Base-by-base conservation (phyloP, 495 filamentous ascomycete genomes). In the Trypethelium eluteriae region DNA sequence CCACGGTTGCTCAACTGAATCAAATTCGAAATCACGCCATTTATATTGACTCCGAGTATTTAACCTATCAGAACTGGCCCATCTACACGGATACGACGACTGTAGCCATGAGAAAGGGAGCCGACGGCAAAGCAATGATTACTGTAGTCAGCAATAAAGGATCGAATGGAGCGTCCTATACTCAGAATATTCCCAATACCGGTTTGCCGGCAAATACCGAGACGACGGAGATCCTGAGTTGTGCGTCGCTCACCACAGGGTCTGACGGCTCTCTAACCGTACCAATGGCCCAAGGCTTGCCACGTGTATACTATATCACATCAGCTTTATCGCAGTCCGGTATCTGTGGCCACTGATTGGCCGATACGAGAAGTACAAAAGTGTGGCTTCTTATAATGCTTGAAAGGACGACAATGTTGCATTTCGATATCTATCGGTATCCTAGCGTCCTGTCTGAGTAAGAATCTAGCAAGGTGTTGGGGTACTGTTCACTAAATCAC, bases 21-120 rank as follows among this genome's bases (percentile, higher is more conserved):
- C 78, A 80, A 62, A 79, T 89, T 65, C 82, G 88, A 0, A 84
- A 80, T 56, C 76, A 78, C 6, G 86, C 84, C 12, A 81, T 87
- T 64, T 67, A 68, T 57, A 70, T 76, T 34, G 78, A 83, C 62
- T 57, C 62, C 4, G 64, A 63, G 50, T 89, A 85, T 66, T 67
- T 85, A 9, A 79, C 76, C 2, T 86, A 84, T 70, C 72, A 83
- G 75, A 83, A 81, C 50, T 77, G 73, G 41, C 78, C 83, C 0
- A 80, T 87, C 67, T 87, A 85, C 74, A 79, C 79, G 46, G 85
- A 87, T 62, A 73, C 70, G 50, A 78, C 73, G 62, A 86, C 81
- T 3, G 75, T 92, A 18, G 87, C 82, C 9, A 83, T 88, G 76
- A 80, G 86, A 50, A 92, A 92, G 75, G 88, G 88, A 16, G 70